Evolutionary conservation across 495 filamentous ascomycete genomes (phyloP).

Genomic region (Penicillium lividum): DNA sequence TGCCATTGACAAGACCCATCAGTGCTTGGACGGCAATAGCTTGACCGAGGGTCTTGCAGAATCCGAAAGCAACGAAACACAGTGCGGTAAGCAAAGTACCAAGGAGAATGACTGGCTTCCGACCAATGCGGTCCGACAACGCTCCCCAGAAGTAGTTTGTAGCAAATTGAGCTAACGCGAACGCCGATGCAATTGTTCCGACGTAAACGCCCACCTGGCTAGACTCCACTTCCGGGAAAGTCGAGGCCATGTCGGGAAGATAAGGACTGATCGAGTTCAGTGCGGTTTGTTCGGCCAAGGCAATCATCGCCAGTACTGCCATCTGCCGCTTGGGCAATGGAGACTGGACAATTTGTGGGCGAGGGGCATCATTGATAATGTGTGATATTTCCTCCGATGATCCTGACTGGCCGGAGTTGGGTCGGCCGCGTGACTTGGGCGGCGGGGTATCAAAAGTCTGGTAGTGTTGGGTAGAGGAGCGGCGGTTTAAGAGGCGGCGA

Average conservation of each 20-base stretch:
- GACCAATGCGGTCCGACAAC: slow-evolving; percentile 83
- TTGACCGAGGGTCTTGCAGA: slow-evolving; percentile 79
- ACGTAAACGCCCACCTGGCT: slow-evolving; percentile 83
- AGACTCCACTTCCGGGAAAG: slow-evolving; percentile 75
- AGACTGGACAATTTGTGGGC: slow-evolving; percentile 41
- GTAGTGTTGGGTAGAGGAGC: slow-evolving; percentile 78
- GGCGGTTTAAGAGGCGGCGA: slow-evolving; percentile 47
- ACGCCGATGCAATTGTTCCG: slow-evolving; percentile 82
- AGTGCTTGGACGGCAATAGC: slow-evolving; percentile 80
- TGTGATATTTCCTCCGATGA: slow-evolving; percentile 37
- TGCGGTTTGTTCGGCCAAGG: slow-evolving; percentile 91
- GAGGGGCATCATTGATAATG: slow-evolving; percentile 31
- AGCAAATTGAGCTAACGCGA: slow-evolving; percentile 86
- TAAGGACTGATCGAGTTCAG: slow-evolving; percentile 97
- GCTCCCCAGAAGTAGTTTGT: slow-evolving; percentile 96
- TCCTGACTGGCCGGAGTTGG: slow-evolving; percentile 49
- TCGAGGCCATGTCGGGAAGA: slow-evolving; percentile 85
- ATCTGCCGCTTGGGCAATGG: slow-evolving; percentile 85
- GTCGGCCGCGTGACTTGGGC: slow-evolving; percentile 73
- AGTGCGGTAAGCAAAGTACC: slow-evolving; percentile 78
- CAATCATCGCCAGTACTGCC: slow-evolving; percentile 79
- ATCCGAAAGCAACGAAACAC: slow-evolving; percentile 86
- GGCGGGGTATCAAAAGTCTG: slow-evolving; percentile 94
- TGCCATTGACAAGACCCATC: slow-evolving; percentile 94
- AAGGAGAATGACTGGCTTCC: slow-evolving; percentile 88